These are phyloP conservation scores for Triticum urartu DNA, from an alignment of 176 grass and related monocot genomes.

Conservation along the genomic window DNA sequence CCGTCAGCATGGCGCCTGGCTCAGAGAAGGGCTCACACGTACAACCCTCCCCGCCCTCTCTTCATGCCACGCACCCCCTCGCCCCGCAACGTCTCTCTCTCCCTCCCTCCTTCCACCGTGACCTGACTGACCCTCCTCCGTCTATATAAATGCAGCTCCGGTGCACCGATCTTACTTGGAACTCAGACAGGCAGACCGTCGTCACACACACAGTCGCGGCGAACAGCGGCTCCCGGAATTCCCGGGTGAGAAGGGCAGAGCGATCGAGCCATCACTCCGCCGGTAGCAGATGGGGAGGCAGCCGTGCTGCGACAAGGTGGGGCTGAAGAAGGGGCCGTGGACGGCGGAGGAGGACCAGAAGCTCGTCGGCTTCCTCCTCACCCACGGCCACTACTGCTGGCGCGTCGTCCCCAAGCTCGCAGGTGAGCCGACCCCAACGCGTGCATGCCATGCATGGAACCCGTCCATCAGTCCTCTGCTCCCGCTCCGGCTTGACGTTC, in stretches of 20 bases:
- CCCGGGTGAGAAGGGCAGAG: neutral
- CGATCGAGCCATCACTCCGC: neutral
- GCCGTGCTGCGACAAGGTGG: slow-evolving; percentile 89
- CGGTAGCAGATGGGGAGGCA: slow-evolving; percentile 61
- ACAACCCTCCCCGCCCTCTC: neutral
- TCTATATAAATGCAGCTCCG: slow-evolving; percentile 42
- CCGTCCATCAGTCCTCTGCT: no score
- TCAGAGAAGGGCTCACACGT: slow-evolving; percentile 51
- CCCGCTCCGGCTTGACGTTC: no score
- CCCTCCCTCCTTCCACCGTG: neutral
- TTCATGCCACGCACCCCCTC: neutral
- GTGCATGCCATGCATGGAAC: no score
- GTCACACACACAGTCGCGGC: neutral
- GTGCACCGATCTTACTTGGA: slow-evolving; percentile 32
- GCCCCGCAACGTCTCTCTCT: neutral
- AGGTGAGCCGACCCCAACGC: slow-evolving; percentile 22
- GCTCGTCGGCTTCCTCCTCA: slow-evolving; percentile 74
- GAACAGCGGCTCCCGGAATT: neutral
- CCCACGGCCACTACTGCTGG: slow-evolving; percentile 87
- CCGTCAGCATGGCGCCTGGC: slow-evolving; percentile 26
- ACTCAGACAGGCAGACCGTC: slow-evolving; percentile 24
- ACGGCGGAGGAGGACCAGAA: slow-evolving; percentile 88
- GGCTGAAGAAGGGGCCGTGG: slow-evolving; percentile 89
- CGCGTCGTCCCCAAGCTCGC: slow-evolving; percentile 90
- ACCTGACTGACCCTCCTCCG: neutral